Evolutionary conservation across 768 basidiomycete species (phyloP).

Genomic region (Leccinum imitatum): DNA sequence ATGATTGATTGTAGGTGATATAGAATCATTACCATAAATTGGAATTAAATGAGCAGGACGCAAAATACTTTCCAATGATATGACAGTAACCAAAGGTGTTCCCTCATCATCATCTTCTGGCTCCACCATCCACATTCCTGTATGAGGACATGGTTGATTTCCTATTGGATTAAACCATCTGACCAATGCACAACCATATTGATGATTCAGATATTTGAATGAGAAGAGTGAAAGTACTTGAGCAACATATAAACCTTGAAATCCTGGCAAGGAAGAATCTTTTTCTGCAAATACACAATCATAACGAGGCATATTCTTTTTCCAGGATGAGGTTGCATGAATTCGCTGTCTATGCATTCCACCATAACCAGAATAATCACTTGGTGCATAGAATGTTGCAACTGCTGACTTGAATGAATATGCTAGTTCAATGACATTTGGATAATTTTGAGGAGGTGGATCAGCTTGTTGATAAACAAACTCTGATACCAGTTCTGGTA

Average conservation of each 20-base stretch:
- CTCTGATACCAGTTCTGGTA: not conserved
- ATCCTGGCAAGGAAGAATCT: not conserved
- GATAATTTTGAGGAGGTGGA: not conserved
- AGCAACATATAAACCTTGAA: not conserved
- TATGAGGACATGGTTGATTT: not conserved
- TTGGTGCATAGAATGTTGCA: too few species aligned
- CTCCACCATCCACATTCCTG: not conserved
- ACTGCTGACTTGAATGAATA: too few species aligned
- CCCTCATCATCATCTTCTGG: not conserved
- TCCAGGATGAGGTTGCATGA: too few species aligned
- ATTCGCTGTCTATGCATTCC: too few species aligned
- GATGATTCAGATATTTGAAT: not conserved
- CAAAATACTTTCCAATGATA: not conserved
- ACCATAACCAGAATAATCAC: too few species aligned
- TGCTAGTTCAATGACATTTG: not conserved
- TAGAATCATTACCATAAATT: not conserved
- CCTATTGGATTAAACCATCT: not conserved
- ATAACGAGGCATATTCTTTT: not conserved
- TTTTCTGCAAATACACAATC: not conserved
- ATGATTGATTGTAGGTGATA: not conserved
- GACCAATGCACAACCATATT: not conserved
- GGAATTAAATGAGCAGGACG: not conserved
- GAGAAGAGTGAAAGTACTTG: not conserved
- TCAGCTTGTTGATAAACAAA: not conserved
- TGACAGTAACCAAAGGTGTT: not conserved